phyloP scores from a whole-genome alignment of 2,329 filamentous ascomycete species.

The Monosporascus sp. region DNA sequence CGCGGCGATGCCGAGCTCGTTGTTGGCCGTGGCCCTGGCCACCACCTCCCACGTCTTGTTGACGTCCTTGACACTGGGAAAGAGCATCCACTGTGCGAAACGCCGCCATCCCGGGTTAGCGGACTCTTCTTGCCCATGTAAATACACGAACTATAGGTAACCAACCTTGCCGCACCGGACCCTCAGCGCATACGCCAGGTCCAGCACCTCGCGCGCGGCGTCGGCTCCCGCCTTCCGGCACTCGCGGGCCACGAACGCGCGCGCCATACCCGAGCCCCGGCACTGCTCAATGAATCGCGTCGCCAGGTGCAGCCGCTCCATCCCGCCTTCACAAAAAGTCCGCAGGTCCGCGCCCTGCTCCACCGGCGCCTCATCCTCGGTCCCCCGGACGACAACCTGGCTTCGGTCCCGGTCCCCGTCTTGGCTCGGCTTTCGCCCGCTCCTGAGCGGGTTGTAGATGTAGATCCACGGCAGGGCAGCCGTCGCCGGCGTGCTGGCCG shows the following conservation, averaged over 20 bases:
- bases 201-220: slow-evolving; percentile 51
- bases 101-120: background rate
- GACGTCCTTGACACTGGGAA: slow-evolving; percentile 49
- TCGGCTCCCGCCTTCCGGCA: slow-evolving; percentile 45
- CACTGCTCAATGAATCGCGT: slow-evolving; percentile 44
- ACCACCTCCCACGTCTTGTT: slow-evolving; percentile 62
- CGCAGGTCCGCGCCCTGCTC: slow-evolving; percentile 40
- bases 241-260: slow-evolving; percentile 35
- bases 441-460: slow-evolving; percentile 59
- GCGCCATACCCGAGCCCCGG: slow-evolving; percentile 28
- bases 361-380: slow-evolving; percentile 45
- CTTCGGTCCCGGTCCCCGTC: slow-evolving; percentile 27
- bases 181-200: slow-evolving; percentile 52
- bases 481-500: slow-evolving; percentile 50
- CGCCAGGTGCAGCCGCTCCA: slow-evolving; percentile 43
- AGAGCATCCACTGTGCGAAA: slow-evolving; percentile 62
- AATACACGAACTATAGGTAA: background rate
- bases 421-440: slow-evolving; percentile 29
- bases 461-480: slow-evolving; percentile 62
- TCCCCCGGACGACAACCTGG: slow-evolving; percentile 30
- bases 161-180: slow-evolving; percentile 63
- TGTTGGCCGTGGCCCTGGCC: slow-evolving; percentile 60
- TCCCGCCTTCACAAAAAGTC: slow-evolving; percentile 48
- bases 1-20: slow-evolving; percentile 65
- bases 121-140: background rate